phyloP scores from a whole-genome alignment of 345 rosid species.

The Moricandia moricandioides region DNA sequence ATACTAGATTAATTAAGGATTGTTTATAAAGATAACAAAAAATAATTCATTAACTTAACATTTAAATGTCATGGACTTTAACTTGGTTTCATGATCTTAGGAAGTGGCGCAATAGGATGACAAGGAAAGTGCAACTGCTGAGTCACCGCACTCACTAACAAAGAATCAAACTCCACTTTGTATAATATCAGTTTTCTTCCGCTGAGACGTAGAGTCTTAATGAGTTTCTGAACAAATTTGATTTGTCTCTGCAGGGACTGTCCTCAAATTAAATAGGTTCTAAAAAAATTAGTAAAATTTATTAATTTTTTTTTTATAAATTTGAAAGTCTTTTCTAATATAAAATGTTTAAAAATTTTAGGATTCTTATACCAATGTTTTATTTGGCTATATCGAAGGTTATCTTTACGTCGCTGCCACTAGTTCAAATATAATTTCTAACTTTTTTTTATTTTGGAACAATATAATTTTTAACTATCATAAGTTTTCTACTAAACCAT shows the following conservation, averaged over 20 bases:
- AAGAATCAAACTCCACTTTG: constrained; percentile 34
- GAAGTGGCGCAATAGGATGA: constrained; percentile 29
- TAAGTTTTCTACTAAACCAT: neutral
- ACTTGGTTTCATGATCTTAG: constrained; percentile 19
- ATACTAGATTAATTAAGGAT: neutral
- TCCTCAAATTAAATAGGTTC: no score
- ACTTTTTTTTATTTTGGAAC: no score
- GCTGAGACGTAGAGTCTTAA: neutral
- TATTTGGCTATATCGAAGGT: no score
- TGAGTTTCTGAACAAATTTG: neutral
- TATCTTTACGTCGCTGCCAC: no score
- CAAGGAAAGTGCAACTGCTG: constrained; percentile 30
- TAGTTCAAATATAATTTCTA: neutral
- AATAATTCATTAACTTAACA: neutral
- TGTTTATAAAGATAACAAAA: neutral
- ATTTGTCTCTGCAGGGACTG: no score
- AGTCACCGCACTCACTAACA: constrained; percentile 33
- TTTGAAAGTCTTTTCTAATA: no score
- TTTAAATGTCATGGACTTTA: constrained; percentile 21
- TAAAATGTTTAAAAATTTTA: no score
- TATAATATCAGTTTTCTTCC: neutral
- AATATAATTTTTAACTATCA: neutral
- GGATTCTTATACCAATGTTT: no score
- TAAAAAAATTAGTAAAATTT: no score
- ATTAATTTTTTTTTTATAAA: no score